Conservation (phyloP, 2,329 filamentous ascomycete species). For the Alternaria viburni region DNA sequence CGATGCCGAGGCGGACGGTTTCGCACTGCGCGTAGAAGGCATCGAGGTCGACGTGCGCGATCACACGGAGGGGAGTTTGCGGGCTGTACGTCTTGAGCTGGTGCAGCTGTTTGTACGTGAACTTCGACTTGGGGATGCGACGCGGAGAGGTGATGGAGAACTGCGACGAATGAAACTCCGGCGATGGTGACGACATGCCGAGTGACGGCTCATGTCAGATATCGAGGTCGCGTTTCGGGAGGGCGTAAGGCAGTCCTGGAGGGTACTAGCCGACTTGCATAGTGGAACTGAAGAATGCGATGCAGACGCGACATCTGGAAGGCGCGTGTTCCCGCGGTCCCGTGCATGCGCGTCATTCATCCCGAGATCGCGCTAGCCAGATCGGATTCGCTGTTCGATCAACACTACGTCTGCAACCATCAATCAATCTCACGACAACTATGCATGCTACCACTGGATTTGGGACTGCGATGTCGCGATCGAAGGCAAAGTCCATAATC, state of each 20-base stretch:
- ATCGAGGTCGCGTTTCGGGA: neutral
- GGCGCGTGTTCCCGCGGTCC: constrained; percentile 41
- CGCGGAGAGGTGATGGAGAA: constrained; percentile 46
- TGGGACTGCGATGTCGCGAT: neutral
- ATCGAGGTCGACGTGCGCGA: constrained; percentile 94
- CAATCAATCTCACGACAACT: neutral
- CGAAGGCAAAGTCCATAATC: neutral
- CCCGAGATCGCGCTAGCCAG: constrained; percentile 22
- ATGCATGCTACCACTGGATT: neutral
- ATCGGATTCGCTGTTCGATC: neutral
- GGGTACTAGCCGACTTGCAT: neutral
- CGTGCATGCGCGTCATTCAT: constrained; percentile 46
- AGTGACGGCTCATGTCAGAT: constrained; percentile 4
- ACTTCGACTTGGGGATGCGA: constrained; percentile 66
- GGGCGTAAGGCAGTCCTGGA: neutral
- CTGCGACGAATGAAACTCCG: constrained; percentile 56
- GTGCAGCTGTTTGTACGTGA: constrained; percentile 82
- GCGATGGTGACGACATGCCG: constrained; percentile 57
- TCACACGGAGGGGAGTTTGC: constrained; percentile 79
- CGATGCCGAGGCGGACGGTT: constrained; percentile 79
- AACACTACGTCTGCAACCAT: neutral
- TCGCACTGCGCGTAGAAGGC: constrained; percentile 96
- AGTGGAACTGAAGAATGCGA: constrained; percentile 1
- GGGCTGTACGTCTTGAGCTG: constrained; percentile 75
- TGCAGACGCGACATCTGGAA: constrained; percentile 6